A percentile compares a stretch with the other conserved stretches of the same genome.
Evolutionary conservation across 805 yeast species (phyloP).

Genomic region (Blastobotrys robertii): DNA sequence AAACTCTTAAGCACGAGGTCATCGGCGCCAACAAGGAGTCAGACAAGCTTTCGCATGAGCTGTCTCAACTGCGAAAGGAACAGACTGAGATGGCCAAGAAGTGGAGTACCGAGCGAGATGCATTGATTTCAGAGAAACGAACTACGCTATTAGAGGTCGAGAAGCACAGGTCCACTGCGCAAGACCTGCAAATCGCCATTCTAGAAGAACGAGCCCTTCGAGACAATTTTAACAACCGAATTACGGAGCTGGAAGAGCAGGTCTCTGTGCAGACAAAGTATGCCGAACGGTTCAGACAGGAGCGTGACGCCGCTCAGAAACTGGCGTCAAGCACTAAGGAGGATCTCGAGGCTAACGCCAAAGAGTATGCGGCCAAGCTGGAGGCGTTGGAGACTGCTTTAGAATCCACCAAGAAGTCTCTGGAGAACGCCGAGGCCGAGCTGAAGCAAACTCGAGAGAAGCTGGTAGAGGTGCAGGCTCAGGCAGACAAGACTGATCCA

Average conservation of each 20-base stretch:
- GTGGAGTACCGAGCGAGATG: conserved; percentile 16
- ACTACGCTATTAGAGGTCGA: conserved; percentile 14
- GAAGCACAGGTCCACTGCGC: conserved; percentile 14
- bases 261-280: conserved; percentile 18
- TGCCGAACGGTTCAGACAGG: conserved; percentile 18
- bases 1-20: conserved; percentile 32
- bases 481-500: conserved; percentile 25
- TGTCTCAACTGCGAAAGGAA: conserved; percentile 17
- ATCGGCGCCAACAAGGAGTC: conserved; percentile 21
- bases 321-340: conserved; percentile 25
- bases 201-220: conserved; percentile 20
- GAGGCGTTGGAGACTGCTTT: conserved; percentile 9
- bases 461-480: conserved; percentile 24
- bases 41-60: conserved; percentile 21
- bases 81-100: conserved; percentile 9
- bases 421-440: conserved; percentile 8
- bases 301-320: conserved; percentile 14
- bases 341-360: conserved; percentile 17
- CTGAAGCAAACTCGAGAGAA: conserved; percentile 18
- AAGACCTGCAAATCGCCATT: conserved; percentile 27
- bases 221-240: conserved; percentile 13
- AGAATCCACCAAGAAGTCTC: conserved; percentile 16
- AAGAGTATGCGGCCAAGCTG: conserved; percentile 6
- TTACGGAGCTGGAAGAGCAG: conserved; percentile 26
- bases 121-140: conserved; percentile 19